A percentile compares a stretch with the other conserved stretches of the same genome.
These are phyloP conservation scores for Solanum appendiculatum DNA, from an alignment of 257 asterid genomes.

Conservation along the genomic window DNA sequence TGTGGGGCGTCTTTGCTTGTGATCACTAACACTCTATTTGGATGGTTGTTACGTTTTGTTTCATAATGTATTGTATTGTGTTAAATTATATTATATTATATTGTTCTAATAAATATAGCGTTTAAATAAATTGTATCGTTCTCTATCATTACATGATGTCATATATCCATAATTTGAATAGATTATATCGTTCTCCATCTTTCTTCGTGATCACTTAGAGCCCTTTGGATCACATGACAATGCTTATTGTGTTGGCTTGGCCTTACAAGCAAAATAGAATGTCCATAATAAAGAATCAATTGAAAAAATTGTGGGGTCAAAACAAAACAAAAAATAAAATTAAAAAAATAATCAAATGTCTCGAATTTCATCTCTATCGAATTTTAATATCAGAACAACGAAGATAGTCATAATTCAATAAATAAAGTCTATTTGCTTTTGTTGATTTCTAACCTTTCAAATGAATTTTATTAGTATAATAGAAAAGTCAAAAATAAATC, in stretches of 20 bases:
- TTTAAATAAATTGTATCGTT: too few relatives aligned
- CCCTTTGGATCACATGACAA: neutral
- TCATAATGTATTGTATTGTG: too few relatives aligned
- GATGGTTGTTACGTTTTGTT: neutral
- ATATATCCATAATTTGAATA: too few relatives aligned
- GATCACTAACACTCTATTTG: neutral
- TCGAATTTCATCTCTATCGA: neutral
- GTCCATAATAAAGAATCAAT: neutral
- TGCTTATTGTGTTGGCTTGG: neutral
- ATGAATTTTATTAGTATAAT: neutral
- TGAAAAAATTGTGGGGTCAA: neutral
- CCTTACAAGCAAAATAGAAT: neutral
- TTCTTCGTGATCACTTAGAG: neutral
- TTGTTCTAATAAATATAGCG: too few relatives aligned
- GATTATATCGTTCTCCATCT: neutral
- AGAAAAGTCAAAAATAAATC: neutral
- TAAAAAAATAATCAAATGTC: neutral
- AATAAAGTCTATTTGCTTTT: neutral
- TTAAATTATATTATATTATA: too few relatives aligned
- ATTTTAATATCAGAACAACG: neutral
- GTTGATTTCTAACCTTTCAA: neutral
- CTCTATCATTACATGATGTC: too few relatives aligned
- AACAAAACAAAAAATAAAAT: too few relatives aligned
- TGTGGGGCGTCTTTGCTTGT: neutral
- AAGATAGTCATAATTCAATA: neutral